Base-by-base conservation (phyloP, 2,329 filamentous ascomycete species). In the Aureobasidium sp. region DNA sequence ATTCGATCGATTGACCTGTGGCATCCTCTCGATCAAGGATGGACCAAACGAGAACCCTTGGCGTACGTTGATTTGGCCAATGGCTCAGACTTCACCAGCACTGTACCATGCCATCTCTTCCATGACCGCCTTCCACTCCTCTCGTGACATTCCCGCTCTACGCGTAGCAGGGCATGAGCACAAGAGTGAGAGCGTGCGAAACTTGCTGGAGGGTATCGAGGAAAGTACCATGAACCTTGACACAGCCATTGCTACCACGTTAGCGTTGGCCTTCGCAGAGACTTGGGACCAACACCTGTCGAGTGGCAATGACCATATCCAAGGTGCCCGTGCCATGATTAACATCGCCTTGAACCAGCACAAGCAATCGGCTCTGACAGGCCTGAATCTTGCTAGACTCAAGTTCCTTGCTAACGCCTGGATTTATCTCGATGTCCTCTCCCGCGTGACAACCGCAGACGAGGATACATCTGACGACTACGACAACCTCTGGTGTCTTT, bases 401-500 rank as follows among this genome's bases (percentile, higher is more conserved):
- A 83, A 83, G 61, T 89, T 89, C 66, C 75, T 90, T 21, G 87
- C 85, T 73, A 89, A 88, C 68, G 84, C 83, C 4, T 89, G 85
- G 84, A 79, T 89, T 7, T 90, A 89, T 67, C 86, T 89, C 81
- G 86, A 89, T 69, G 87, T 89, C 32, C 86, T 89, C 64, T 83
- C 86, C 29, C 81, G 86, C 15, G 74, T 90, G 53, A 89, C 86
- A 0, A 85, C 85, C 3, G 73, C 83, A 3, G 82, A 84, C 62
- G 79, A 82, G 39, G 81, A 83, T 29, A 82, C 83, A 13, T 77
- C 77, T 3, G 78, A 78, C 50, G 80, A 84, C 67, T 81, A 84
- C 60, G 77, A 82, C 48, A 75, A 77, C 44, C 69, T 76, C 15
- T 69, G 70, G 48, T 65, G 67, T 27, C 66, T 67, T n/a, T 71